Evolutionary conservation across 2,329 filamentous ascomycete species (phyloP).

Genomic region (Paraconiothyrium sp.): DNA sequence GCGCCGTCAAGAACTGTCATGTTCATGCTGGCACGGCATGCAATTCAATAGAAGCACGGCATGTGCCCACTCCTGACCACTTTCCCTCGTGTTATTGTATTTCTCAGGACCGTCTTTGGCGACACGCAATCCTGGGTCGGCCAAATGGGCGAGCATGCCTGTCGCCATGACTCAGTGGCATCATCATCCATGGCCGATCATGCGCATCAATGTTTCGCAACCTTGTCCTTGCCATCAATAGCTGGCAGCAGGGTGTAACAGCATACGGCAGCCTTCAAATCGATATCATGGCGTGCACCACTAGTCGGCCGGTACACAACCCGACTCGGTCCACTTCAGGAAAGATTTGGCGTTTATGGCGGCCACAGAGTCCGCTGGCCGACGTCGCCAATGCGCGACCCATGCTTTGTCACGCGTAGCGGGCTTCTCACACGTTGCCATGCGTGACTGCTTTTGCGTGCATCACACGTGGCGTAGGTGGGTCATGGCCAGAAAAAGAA

Average conservation of each 20-base stretch:
- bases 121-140: not conserved
- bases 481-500: slow-evolving; percentile 8
- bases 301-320: not conserved
- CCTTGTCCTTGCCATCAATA: slow-evolving; percentile 4
- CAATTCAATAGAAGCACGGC: slow-evolving; percentile 12
- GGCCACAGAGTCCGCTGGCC: not conserved
- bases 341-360: not conserved
- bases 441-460: not conserved
- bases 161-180: slow-evolving; percentile 10
- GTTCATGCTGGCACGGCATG: slow-evolving; percentile 2
- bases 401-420: not conserved
- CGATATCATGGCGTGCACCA: not conserved
- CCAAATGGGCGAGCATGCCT: slow-evolving; percentile 2
- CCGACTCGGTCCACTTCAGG: not conserved
- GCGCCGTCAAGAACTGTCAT: not conserved
- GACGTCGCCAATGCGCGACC: not conserved
- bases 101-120: not conserved
- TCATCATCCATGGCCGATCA: slow-evolving; percentile 8
- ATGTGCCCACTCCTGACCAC: not conserved
- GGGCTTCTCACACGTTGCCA: not conserved
- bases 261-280: not conserved
- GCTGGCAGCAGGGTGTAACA: slow-evolving; percentile 1
- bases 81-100: not conserved
- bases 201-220: slow-evolving; percentile 13
- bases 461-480: slow-evolving; percentile 9